Base-by-base conservation (phyloP, 2,329 filamentous ascomycete species). In the Arthrobotrys musiformis region DNA sequence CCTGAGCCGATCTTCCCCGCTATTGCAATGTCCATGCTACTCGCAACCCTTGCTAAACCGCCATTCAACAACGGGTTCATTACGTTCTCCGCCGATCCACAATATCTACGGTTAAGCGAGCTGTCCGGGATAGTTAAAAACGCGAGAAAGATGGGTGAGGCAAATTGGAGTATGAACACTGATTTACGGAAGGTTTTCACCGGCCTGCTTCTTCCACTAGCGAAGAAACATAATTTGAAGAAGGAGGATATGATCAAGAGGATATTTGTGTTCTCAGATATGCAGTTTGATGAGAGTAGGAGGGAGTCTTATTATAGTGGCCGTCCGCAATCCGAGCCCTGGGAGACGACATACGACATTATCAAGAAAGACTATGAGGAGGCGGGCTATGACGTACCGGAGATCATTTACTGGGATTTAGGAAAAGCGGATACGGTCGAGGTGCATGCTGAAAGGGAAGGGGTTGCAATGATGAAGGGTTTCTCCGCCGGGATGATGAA, bases 351-450 rank as follows among this genome's bases (percentile, higher is more conserved):
- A 1, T 88, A 85, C 79, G 85, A 88, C 79, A 84, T 86, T 3
- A 85, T 90, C 81, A 82, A 86, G 80, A 75, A 74, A 19, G 81
- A 82, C 44, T 90, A 84, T 81, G 80, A 82, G 9, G 81, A 84
- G 0, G 85, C 85, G 1, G 88, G 88, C 0, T 90, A 90, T 79
- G 85, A 88, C 69, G 84, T 89, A 82, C 88, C 88, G 0, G 84
- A 88, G 81, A 82, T 90, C n/a, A 83, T 90, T 2, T 89, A 88
- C 81, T 89, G 88, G 88, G 89, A 89, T 79, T 83, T 89, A 17
- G 86, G 87, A 0, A 85, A 84, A 0, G 81, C 79, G 28, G 82
- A 87, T 61, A 73, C 81, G 40, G 86, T 86, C 24, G 86, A 85
- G 3, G 83, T 84, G 42, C 79, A 89, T 26, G 86, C 89, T n/a